Conservation (phyloP, 768 basidiomycete genomes). For the Serendipita sp. region DNA sequence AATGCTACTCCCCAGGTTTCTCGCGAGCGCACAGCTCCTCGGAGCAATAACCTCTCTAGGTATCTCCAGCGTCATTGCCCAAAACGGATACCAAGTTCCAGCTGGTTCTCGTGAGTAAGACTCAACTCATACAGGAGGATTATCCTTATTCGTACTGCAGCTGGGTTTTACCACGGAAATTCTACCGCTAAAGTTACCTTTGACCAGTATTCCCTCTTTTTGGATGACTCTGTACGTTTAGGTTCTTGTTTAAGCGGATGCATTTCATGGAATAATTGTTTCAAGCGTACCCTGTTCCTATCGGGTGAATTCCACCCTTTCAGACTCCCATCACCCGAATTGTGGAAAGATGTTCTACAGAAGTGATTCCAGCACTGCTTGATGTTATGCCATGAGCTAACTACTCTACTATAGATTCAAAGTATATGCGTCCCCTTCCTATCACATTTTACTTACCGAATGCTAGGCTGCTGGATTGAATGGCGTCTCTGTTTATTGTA, state of each 20-base stretch:
- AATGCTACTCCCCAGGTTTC: neutral
- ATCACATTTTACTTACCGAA: neutral
- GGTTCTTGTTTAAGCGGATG: neutral
- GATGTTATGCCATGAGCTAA: no score
- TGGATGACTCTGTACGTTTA: slow-evolving; percentile 10
- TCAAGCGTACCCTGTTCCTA: slow-evolving; percentile 14
- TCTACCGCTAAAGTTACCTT: slow-evolving; percentile 16
- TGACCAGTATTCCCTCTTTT: slow-evolving; percentile 15
- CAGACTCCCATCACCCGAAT: slow-evolving; percentile 13
- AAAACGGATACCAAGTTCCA: neutral
- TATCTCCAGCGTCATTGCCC: neutral
- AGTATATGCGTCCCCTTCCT: no score
- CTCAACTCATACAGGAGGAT: neutral
- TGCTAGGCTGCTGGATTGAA: slow-evolving; percentile 16
- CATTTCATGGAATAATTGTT: neutral
- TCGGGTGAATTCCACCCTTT: slow-evolving; percentile 17
- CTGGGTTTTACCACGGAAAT: slow-evolving; percentile 18
- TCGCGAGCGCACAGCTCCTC: neutral
- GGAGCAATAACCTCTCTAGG: neutral
- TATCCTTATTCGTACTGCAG: slow-evolving; percentile 14
- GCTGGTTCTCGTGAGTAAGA: neutral
- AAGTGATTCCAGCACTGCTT: slow-evolving; percentile 14
- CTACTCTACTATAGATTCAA: no score
- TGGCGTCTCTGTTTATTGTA: slow-evolving; percentile 14
- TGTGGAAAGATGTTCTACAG: slow-evolving; percentile 16